Conservation (phyloP, 2,329 filamentous ascomycete genomes). For the Ceratocystiopsis sp. region DNA sequence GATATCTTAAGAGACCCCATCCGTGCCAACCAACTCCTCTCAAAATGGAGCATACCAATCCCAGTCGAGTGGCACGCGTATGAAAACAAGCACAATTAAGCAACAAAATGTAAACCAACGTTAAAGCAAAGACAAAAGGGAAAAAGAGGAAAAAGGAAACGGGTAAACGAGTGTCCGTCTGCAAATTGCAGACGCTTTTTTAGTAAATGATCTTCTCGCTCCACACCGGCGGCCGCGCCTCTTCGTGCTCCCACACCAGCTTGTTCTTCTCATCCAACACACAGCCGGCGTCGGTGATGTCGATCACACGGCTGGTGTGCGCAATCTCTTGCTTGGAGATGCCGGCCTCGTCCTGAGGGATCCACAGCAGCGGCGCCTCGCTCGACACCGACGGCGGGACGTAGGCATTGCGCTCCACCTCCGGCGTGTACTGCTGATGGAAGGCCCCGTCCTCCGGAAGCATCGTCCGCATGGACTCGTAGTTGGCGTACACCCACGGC, state of each 20-base stretch:
- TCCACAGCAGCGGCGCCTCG: conserved; percentile 59
- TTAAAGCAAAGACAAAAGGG: not conserved
- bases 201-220: conserved; percentile 20
- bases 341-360: conserved; percentile 58
- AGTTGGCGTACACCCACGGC: conserved; percentile 62
- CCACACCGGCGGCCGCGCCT: conserved; percentile 18
- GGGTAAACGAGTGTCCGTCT: no score
- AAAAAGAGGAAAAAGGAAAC: no score
- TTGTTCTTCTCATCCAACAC: conserved; percentile 51
- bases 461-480: conserved; percentile 49
- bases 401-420: conserved; percentile 52
- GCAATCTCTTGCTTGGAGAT: conserved; percentile 62
- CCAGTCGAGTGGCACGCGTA: no score
- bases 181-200: not conserved
- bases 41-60: no score
- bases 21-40: conserved; percentile 3
- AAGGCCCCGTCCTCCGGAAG: conserved; percentile 39
- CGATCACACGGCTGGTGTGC: conserved; percentile 53
- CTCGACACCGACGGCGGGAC: conserved; percentile 52
- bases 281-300: conserved; percentile 67
- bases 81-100: not conserved
- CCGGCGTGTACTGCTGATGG: conserved; percentile 40
- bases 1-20: conserved; percentile 6
- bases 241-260: conserved; percentile 19
- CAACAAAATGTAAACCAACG: not conserved